Evolutionary conservation across 2,329 filamentous ascomycete species (phyloP).

Genomic region (Phoma sp.): DNA sequence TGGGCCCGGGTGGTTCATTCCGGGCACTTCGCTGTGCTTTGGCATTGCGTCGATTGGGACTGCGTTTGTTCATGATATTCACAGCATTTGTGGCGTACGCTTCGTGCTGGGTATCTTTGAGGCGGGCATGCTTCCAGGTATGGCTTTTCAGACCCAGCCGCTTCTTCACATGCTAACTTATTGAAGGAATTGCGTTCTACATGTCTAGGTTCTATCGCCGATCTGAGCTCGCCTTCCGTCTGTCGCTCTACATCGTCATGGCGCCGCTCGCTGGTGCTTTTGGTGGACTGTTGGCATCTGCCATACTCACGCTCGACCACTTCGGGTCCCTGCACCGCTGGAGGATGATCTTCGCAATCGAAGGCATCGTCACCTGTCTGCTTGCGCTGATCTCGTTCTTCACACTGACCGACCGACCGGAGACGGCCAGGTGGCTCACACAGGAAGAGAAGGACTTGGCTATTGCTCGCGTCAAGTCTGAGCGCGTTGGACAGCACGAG

Average conservation of each 20-base stretch:
- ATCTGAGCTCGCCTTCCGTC: constrained; percentile 69
- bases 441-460: constrained; percentile 71
- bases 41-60: constrained; percentile 69
- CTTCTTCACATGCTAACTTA: too few relatives aligned
- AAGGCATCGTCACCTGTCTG: constrained; percentile 68
- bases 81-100: constrained; percentile 64
- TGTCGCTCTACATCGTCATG: constrained; percentile 74
- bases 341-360: constrained; percentile 77
- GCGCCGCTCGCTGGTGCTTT: constrained; percentile 74
- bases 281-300: constrained; percentile 68
- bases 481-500: constrained; percentile 66
- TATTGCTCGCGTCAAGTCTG: constrained; percentile 70
- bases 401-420: constrained; percentile 72
- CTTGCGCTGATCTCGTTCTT: constrained; percentile 67
- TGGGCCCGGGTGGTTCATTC: constrained; percentile 75
- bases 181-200: constrained; percentile 73
- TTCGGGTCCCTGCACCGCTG: constrained; percentile 65
- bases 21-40: constrained; percentile 66
- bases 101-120: constrained; percentile 73
- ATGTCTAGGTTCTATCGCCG: constrained; percentile 75
- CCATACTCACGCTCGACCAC: constrained; percentile 65
- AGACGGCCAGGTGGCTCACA: constrained; percentile 70
- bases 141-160: too few relatives aligned
- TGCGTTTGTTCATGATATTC: constrained; percentile 66
- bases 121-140: constrained; percentile 66